Evolutionary conservation across 208 protist species (phyloP), one percentile per base, ranked within the genome.

Genomic region (Crithidia sp.): DNA sequence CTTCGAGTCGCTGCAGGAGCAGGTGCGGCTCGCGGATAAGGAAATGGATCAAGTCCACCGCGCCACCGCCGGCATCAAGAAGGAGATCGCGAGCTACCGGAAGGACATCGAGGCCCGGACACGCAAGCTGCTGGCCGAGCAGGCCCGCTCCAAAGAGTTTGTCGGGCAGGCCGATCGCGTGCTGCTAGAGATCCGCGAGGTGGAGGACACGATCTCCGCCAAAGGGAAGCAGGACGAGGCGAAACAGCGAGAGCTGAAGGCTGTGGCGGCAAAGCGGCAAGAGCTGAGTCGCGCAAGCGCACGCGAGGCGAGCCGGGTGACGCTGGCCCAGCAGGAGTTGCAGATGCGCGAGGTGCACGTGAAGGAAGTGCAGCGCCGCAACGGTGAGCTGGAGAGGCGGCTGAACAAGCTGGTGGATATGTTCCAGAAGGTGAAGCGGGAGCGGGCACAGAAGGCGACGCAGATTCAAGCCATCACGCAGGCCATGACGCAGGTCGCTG

Each of bases 391-490:
- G 50, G 85, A 92, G 45, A 83, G 83, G 50, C 89, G 91, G 10
- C 81, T 98, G 19, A 76, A 78, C 52, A 76, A 89, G 19, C 83
- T 94, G n/a, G 86, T 85, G 0, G 83, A 92, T 60, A 36, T 88
- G 52, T 99, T 98, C 83, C 91, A 97, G 40, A 80, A 90, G 40
- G 89, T 98, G 36, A 98, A 98, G 82, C 87, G 87, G 56, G 95
- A 98, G 76, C 82, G 97, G 13, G 91, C 93, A 73, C 95, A 98
- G 52, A 98, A 95, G 76, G 93, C 91, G 14, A 92, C 95, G 36
- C 82, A 97, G 71, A 98, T 99, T 71, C 97, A 99, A 71, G 77
- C 91, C 53, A 81, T 95, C 55, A 91, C 90, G 44, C 97, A 98
- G 80, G 92, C 87, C 53, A 91, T 98, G 82, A 90, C 94, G 12